These are phyloP conservation scores for Trametes cubensis DNA, from an alignment of 768 basidiomycete species.

Conservation along the genomic window DNA sequence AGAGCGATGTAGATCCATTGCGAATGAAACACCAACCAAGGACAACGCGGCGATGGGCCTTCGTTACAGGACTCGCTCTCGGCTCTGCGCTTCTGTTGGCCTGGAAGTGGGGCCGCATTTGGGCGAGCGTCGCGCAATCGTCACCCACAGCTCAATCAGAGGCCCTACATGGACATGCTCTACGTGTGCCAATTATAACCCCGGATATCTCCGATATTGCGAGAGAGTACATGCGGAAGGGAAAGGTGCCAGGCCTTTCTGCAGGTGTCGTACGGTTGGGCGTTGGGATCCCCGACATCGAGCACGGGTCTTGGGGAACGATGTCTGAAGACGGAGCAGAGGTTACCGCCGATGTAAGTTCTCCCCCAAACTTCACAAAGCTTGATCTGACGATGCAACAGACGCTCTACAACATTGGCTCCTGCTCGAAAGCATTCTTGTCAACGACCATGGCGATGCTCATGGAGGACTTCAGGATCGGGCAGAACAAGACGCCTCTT, in stretches of 20 bases:
- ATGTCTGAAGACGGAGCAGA: slow-evolving; percentile 16
- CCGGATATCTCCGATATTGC: slow-evolving; percentile 6
- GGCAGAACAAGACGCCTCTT: slow-evolving; percentile 31
- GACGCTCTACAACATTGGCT: slow-evolving; percentile 37
- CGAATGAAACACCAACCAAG: too few species aligned
- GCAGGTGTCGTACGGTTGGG: slow-evolving; percentile 15
- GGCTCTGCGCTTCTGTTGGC: too few species aligned
- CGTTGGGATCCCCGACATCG: background rate
- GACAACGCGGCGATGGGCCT: too few species aligned
- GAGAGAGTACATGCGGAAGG: background rate
- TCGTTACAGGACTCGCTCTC: too few species aligned
- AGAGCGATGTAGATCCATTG: too few species aligned
- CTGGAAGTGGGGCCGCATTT: too few species aligned
- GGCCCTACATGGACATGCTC: background rate
- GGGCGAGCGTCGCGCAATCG: too few species aligned
- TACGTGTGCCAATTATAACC: background rate
- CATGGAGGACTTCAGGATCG: slow-evolving; percentile 37
- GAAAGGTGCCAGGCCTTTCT: slow-evolving; percentile 11
- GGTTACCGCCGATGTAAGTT: slow-evolving; percentile 16
- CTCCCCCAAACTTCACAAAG: background rate
- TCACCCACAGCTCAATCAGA: too few species aligned
- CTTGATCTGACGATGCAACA: slow-evolving; percentile 4
- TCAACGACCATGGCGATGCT: slow-evolving; percentile 33
- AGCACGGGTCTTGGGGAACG: slow-evolving; percentile 18
- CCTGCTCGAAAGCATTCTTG: slow-evolving; percentile 38